phyloP scores from a whole-genome alignment of 306 rosid genomes.

The Pterocarpus macrocarpus region DNA sequence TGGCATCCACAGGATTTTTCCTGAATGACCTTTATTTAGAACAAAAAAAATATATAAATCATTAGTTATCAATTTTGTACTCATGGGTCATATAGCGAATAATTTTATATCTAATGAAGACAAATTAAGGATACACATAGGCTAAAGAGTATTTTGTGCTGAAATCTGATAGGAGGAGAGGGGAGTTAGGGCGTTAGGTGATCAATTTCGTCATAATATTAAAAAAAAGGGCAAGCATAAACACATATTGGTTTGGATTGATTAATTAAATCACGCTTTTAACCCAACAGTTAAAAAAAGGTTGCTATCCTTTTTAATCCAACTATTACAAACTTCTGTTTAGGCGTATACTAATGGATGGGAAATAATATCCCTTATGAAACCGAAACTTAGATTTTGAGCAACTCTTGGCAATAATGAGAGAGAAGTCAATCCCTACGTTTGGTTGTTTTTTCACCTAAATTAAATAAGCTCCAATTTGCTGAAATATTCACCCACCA shows the following conservation, averaged over 20 bases:
- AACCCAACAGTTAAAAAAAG: constrained; percentile 37
- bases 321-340: background rate
- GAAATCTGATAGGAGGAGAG: constrained; percentile 52
- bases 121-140: constrained; percentile 45
- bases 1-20: constrained; percentile 56
- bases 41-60: constrained; percentile 41
- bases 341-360: background rate
- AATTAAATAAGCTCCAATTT: constrained; percentile 31
- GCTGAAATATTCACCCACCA: constrained; percentile 19
- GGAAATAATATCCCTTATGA: background rate
- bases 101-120: constrained; percentile 43
- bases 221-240: constrained; percentile 28
- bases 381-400: constrained; percentile 20
- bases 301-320: constrained; percentile 7
- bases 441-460: background rate
- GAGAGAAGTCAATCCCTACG: constrained; percentile 38
- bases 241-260: constrained; percentile 3
- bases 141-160: constrained; percentile 48
- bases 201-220: constrained; percentile 58
- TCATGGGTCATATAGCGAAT: constrained; percentile 38
- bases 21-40: constrained; percentile 49
- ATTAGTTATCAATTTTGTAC: constrained; percentile 28
- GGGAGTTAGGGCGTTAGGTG: constrained; percentile 63
- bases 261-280: background rate
- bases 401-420: constrained; percentile 36